phyloP scores from a whole-genome alignment of 2,329 filamentous ascomycete genomes.

The Fusarium torulosum region DNA sequence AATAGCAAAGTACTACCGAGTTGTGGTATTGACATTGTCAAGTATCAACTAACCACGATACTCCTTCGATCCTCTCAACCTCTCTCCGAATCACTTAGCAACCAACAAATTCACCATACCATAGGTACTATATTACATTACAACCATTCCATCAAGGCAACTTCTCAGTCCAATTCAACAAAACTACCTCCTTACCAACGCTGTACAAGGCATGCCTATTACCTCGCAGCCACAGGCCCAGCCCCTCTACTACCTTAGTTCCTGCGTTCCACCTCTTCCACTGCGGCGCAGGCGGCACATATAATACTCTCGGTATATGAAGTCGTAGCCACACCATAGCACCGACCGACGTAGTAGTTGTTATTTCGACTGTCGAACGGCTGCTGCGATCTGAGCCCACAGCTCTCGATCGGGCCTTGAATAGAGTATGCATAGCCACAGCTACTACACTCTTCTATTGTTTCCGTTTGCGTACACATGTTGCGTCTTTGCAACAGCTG shows the following conservation, averaged over 20 bases:
- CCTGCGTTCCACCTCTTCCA: slow-evolving; percentile 17
- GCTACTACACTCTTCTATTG: slow-evolving; percentile 26
- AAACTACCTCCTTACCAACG: not conserved
- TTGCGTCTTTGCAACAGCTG: not conserved
- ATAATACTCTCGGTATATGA: slow-evolving; percentile 30
- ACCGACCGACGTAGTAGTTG: slow-evolving; percentile 23
- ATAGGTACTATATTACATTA: too few species aligned
- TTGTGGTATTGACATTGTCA: too few species aligned
- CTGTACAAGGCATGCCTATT: not conserved
- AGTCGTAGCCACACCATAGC: slow-evolving; percentile 33
- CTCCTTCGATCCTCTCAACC: too few species aligned
- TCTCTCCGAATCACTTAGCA: too few species aligned
- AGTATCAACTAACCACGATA: too few species aligned
- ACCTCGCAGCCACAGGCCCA: slow-evolving; percentile 5
- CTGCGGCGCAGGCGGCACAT: slow-evolving; percentile 13
- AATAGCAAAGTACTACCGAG: too few species aligned
- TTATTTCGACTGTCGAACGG: slow-evolving; percentile 15
- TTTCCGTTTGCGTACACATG: slow-evolving; percentile 40
- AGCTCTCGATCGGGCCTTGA: slow-evolving; percentile 27
- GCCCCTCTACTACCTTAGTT: slow-evolving; percentile 4
- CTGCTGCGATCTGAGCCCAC: slow-evolving; percentile 23
- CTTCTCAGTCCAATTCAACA: not conserved
- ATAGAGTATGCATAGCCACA: slow-evolving; percentile 21
- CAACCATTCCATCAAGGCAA: too few species aligned
- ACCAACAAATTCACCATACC: too few species aligned